Percentiles rank a stretch among this genome's conserved stretches.
Evolutionary conservation across 1,284 basidiomycete genomes (phyloP).

Genomic region (Laetiporus sulphureus): DNA sequence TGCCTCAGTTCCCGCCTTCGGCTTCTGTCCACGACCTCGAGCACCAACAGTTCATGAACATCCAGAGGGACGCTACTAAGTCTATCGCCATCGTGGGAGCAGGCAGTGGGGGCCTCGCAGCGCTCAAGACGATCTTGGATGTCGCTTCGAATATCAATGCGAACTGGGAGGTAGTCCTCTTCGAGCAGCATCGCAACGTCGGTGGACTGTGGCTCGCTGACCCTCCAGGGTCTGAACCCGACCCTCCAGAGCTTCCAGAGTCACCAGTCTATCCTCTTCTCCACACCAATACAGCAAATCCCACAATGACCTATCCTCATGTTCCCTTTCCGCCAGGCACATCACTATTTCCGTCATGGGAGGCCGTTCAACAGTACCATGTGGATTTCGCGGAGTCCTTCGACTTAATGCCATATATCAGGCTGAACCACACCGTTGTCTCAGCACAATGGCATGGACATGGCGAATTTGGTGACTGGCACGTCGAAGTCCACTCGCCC

Average conservation of each 20-base stretch:
- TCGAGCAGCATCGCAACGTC: constrained; percentile 42
- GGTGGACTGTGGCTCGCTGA: constrained; percentile 52
- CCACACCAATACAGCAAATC: constrained; percentile 49
- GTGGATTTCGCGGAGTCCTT: constrained; percentile 32
- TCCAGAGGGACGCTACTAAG: constrained; percentile 31
- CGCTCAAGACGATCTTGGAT: constrained; percentile 43
- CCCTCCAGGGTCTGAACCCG: constrained; percentile 24
- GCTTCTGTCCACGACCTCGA: too few species aligned
- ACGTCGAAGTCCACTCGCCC: constrained; percentile 25
- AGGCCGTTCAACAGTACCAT: constrained; percentile 42
- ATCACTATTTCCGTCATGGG: constrained; percentile 42
- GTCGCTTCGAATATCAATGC: constrained; percentile 32
- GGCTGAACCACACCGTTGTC: constrained; percentile 39
- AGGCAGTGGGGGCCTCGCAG: constrained; percentile 47
- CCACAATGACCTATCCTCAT: constrained; percentile 42
- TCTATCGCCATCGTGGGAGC: constrained; percentile 47
- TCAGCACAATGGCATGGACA: constrained; percentile 39
- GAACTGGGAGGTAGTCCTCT: constrained; percentile 42
- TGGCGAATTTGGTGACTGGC: constrained; percentile 36
- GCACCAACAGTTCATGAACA: too few species aligned
- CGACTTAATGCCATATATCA: constrained; percentile 34
- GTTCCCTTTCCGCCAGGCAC: constrained; percentile 45
- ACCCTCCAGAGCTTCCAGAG: constrained; percentile 42
- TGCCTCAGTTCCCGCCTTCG: too few species aligned
- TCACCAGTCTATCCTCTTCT: constrained; percentile 49